Conservation (phyloP, 257 asterid genomes). For the Solanum rostratum region DNA sequence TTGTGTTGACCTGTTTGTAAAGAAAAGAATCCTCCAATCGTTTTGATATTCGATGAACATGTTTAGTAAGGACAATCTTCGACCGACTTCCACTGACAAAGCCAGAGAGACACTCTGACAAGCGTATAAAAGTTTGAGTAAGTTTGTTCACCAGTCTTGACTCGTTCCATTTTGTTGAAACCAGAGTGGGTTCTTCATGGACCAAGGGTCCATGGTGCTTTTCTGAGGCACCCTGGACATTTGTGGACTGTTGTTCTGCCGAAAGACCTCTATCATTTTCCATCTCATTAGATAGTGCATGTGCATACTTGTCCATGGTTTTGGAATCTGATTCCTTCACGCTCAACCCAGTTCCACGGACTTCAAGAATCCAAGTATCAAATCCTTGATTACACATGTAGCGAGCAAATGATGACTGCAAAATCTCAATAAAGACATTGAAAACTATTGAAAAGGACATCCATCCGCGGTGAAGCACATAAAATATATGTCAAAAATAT, state of each 20-base stretch:
- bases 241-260: constrained; percentile 25
- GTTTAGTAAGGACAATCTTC: constrained; percentile 49
- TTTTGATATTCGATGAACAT: constrained; percentile 66
- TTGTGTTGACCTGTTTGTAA: constrained; percentile 43
- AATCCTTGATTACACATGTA: constrained; percentile 96
- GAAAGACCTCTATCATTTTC: constrained; percentile 33
- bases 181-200: constrained; percentile 30
- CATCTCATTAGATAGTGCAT: constrained; percentile 39
- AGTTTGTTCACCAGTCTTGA: constrained; percentile 53
- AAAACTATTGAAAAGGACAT: not conserved
- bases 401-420: constrained; percentile 97
- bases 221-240: constrained; percentile 11
- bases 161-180: constrained; percentile 56
- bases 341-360: constrained; percentile 95
- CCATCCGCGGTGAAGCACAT: not conserved
- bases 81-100: constrained; percentile 75
- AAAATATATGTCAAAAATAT: not conserved
- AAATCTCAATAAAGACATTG: not conserved
- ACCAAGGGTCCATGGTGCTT: constrained; percentile 23
- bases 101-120: constrained; percentile 80
- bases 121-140: constrained; percentile 53
- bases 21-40: constrained; percentile 61
- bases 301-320: constrained; percentile 58
- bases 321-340: constrained; percentile 32
- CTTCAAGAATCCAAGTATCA: constrained; percentile 97